phyloP scores from a whole-genome alignment of 768 basidiomycete genomes.

The Russula compacta region DNA sequence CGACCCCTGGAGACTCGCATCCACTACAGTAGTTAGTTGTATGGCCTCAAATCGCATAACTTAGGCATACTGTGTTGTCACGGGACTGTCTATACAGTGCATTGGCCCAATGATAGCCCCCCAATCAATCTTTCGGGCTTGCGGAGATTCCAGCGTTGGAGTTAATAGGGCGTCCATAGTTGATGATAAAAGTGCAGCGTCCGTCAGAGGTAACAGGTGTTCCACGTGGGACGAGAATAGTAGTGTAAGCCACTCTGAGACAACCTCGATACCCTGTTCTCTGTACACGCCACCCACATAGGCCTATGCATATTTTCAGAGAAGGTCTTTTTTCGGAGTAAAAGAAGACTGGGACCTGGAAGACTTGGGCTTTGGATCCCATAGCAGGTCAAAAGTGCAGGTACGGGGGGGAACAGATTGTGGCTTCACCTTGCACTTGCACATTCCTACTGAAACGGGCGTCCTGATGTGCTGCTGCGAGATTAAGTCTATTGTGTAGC shows the following conservation, averaged over 20 bases:
- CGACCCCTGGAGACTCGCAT: too few species aligned
- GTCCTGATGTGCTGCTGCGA: not conserved
- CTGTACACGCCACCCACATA: conserved; percentile 10
- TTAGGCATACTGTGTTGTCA: too few species aligned
- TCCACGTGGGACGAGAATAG: not conserved
- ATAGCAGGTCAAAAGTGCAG: not conserved
- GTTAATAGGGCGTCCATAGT: too few species aligned
- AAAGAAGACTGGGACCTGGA: conserved; percentile 1
- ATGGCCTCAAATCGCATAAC: too few species aligned
- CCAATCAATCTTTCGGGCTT: too few species aligned
- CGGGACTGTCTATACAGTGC: too few species aligned
- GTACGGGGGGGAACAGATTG: not conserved
- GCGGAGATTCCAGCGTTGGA: too few species aligned
- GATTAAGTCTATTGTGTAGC: not conserved
- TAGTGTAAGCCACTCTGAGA: not conserved
- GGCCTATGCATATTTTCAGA: not conserved
- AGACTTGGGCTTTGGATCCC: not conserved
- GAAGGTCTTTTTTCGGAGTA: not conserved
- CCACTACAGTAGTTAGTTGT: too few species aligned
- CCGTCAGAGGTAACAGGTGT: too few species aligned
- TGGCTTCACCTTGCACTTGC: not conserved
- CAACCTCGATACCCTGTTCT: conserved; percentile 5
- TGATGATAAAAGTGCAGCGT: too few species aligned
- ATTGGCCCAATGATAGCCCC: too few species aligned
- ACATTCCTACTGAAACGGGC: not conserved